phyloP scores from a whole-genome alignment of 371 early-diverging fungal genomes.

The Actinomucor elegans region DNA sequence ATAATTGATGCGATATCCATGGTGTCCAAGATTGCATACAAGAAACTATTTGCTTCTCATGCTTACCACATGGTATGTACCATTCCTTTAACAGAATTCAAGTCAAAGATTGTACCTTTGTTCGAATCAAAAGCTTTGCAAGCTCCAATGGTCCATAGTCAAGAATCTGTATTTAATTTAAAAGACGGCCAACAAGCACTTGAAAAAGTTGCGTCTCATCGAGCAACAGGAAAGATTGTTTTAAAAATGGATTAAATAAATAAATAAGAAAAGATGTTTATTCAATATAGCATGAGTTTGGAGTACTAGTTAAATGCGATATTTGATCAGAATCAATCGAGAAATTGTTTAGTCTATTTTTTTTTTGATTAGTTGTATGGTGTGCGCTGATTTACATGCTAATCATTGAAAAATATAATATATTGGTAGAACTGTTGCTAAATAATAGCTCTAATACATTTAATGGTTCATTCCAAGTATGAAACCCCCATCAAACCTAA shows the following conservation, averaged over 20 bases:
- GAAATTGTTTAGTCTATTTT: too few relatives aligned
- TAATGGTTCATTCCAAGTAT: too few relatives aligned
- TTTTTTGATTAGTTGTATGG: too few relatives aligned
- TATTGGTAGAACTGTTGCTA: too few relatives aligned
- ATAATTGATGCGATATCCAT: not conserved
- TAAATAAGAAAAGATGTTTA: too few relatives aligned
- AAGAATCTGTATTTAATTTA: conserved; percentile 19
- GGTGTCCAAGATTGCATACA: not conserved
- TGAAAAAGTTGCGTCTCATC: conserved; percentile 31
- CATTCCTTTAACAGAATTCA: not conserved
- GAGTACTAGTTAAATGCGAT: too few relatives aligned
- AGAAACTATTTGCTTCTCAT: not conserved
- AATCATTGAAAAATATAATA: too few relatives aligned
- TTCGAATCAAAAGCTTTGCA: not conserved
- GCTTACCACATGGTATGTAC: not conserved
- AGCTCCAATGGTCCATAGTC: not conserved
- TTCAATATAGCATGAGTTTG: too few relatives aligned
- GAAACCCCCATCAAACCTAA: too few relatives aligned
- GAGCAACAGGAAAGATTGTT: conserved; percentile 51
- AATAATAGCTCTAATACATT: too few relatives aligned
- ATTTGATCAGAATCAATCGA: too few relatives aligned
- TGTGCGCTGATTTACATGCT: too few relatives aligned
- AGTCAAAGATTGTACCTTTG: not conserved
- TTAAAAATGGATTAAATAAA: conserved; percentile 10
- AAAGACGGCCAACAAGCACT: conserved; percentile 41